Percentiles rank a stretch among this genome's conserved stretches.
Evolutionary conservation across 179 eudicot genomes (phyloP).

Genomic region (Drosera spatulata): DNA sequence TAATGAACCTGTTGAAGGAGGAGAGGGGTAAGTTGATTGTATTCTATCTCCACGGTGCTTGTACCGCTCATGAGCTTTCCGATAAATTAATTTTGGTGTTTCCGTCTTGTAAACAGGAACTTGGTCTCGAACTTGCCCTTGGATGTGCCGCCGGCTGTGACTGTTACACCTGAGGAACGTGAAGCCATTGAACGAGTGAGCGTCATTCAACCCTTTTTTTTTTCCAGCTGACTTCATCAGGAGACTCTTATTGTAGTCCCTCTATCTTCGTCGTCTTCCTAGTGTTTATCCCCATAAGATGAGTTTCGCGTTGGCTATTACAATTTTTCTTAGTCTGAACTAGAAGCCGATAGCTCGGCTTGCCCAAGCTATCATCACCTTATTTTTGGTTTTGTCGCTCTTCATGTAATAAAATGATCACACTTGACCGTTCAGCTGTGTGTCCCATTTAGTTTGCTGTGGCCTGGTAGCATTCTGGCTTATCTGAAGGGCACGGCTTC

Average conservation of each 20-base stretch:
- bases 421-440: too few relatives aligned
- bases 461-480: too few relatives aligned
- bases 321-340: too few relatives aligned
- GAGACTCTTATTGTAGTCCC: background rate
- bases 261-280: background rate
- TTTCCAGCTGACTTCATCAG: background rate
- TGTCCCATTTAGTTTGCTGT: too few relatives aligned
- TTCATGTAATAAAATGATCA: too few relatives aligned
- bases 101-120: slow-evolving; percentile 35
- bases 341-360: too few relatives aligned
- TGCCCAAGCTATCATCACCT: too few relatives aligned
- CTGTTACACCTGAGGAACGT: slow-evolving; percentile 85
- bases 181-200: slow-evolving; percentile 90
- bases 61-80: background rate
- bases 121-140: slow-evolving; percentile 55
- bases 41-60: background rate
- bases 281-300: background rate
- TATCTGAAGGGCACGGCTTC: too few relatives aligned
- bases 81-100: background rate
- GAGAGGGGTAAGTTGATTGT: slow-evolving; percentile 34
- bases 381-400: too few relatives aligned
- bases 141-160: slow-evolving; percentile 66
- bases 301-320: too few relatives aligned
- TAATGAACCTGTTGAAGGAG: slow-evolving; percentile 94
- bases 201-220: background rate